Evolutionary conservation across 345 rosid genomes (phyloP).

Genomic region (Murraya paniculata): DNA sequence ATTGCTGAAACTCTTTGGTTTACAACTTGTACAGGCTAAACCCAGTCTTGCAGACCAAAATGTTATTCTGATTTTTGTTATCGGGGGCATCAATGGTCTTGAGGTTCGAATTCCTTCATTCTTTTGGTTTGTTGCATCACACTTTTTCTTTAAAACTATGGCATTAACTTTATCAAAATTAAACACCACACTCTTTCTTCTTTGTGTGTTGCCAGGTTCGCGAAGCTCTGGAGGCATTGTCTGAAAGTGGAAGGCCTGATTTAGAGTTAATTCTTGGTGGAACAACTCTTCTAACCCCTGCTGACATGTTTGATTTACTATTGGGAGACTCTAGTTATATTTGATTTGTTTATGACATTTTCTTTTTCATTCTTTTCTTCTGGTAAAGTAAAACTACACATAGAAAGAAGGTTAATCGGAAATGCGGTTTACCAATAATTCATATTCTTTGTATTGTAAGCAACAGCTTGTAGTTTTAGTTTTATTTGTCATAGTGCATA

Average conservation of each 20-base stretch:
- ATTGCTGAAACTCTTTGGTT: conserved; percentile 10
- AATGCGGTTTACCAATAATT: background rate
- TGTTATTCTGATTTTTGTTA: conserved; percentile 72
- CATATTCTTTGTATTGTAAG: background rate
- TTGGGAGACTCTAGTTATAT: conserved; percentile 58
- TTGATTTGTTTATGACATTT: conserved; percentile 21
- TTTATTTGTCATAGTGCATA: background rate
- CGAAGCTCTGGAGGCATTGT: conserved; percentile 77
- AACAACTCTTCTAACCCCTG: conserved; percentile 86
- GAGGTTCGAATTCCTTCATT: conserved; percentile 48
- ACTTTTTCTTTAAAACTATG: background rate
- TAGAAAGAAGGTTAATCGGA: background rate
- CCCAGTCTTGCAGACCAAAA: conserved; percentile 84
- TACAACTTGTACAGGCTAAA: conserved; percentile 57
- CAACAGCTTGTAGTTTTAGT: background rate
- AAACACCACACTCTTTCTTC: background rate
- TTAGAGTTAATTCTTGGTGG: conserved; percentile 75
- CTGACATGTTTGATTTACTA: conserved; percentile 74
- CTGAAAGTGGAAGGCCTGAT: conserved; percentile 83
- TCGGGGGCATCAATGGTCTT: conserved; percentile 86
- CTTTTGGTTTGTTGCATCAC: background rate
- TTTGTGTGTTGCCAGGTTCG: conserved; percentile 43
- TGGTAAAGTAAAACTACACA: background rate
- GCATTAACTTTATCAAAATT: background rate
- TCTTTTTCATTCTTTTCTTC: background rate